phyloP scores from a whole-genome alignment of 2,329 filamentous ascomycete genomes.

The Nemania diffusa region DNA sequence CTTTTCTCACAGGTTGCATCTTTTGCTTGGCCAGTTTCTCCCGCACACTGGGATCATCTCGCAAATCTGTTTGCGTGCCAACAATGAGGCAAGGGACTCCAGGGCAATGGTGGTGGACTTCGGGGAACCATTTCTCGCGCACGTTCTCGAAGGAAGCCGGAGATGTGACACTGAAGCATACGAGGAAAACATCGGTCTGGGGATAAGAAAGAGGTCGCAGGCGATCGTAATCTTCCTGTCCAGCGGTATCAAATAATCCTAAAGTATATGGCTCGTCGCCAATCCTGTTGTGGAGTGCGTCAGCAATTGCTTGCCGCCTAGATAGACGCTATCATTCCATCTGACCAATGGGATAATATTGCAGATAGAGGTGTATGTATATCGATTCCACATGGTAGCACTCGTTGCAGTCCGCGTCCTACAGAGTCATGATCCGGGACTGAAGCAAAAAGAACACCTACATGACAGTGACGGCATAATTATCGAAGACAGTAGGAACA shows the following conservation, averaged over 20 bases:
- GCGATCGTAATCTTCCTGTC: slow-evolving; percentile 99
- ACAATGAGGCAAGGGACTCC: slow-evolving; percentile 98
- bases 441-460: slow-evolving; percentile 61
- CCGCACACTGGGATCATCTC: slow-evolving; percentile 85
- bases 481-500: slow-evolving; percentile 98
- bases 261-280: slow-evolving; percentile 98
- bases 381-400: slow-evolving; percentile 8
- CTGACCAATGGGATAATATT: background rate
- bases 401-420: slow-evolving; percentile 5
- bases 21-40: slow-evolving; percentile 96
- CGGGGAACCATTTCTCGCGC: slow-evolving; percentile 97
- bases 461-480: slow-evolving; percentile 99
- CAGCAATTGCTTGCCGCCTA: slow-evolving; percentile 23
- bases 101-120: slow-evolving; percentile 98
- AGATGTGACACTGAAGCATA: slow-evolving; percentile 98
- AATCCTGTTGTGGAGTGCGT: slow-evolving; percentile 72
- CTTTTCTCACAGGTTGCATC: slow-evolving; percentile 90
- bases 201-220: slow-evolving; percentile 96
- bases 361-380: background rate
- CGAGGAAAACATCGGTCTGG: slow-evolving; percentile 97
- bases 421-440: slow-evolving; percentile 4
- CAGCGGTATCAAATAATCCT: slow-evolving; percentile 96
- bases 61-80: slow-evolving; percentile 95
- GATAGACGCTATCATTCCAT: background rate
- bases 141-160: slow-evolving; percentile 99